Percentiles rank a stretch among this genome's conserved stretches.
phyloP scores from a whole-genome alignment of 2,329 filamentous ascomycete genomes.

The Fusarium nelsonii region DNA sequence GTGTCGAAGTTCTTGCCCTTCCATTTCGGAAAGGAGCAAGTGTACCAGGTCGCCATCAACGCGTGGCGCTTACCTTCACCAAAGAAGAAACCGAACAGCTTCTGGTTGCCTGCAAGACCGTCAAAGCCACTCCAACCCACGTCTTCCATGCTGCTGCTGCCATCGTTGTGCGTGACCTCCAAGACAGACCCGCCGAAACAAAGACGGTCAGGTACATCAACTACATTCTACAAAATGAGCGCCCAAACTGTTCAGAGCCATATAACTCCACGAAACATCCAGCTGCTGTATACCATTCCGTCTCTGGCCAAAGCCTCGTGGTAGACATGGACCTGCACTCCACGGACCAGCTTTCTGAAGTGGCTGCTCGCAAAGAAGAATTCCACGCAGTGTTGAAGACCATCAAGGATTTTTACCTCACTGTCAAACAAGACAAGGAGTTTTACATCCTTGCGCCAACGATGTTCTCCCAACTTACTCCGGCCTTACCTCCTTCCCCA shows the following conservation, averaged over 20 bases:
- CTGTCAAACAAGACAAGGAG: conserved; percentile 48
- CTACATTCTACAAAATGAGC: conserved; percentile 53
- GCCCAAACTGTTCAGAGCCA: conserved; percentile 41
- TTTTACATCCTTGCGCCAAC: conserved; percentile 46
- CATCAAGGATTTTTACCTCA: conserved; percentile 49
- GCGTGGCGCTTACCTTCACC: conserved; percentile 40
- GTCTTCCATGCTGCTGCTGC: conserved; percentile 52
- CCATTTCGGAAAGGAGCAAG: conserved; percentile 37
- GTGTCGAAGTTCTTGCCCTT: conserved; percentile 14
- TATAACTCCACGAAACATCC: conserved; percentile 45
- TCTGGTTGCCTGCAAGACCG: conserved; percentile 30
- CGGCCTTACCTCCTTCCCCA: conserved; percentile 21
- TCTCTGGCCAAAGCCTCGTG: conserved; percentile 44
- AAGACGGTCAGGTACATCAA: conserved; percentile 46
- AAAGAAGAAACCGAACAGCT: conserved; percentile 35
- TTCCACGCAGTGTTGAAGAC: conserved; percentile 44
- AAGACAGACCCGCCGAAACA: not conserved
- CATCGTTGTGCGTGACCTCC: conserved; percentile 47
- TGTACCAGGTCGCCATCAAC: conserved; percentile 45
- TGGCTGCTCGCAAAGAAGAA: conserved; percentile 11
- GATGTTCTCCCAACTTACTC: conserved; percentile 39
- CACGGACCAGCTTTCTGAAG: fast-evolving
- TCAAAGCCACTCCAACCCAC: conserved; percentile 48
- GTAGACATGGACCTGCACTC: conserved; percentile 44
- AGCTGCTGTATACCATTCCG: conserved; percentile 50